Conservation (phyloP, 2,329 filamentous ascomycete genomes). For the Botrytis sinoallii region DNA sequence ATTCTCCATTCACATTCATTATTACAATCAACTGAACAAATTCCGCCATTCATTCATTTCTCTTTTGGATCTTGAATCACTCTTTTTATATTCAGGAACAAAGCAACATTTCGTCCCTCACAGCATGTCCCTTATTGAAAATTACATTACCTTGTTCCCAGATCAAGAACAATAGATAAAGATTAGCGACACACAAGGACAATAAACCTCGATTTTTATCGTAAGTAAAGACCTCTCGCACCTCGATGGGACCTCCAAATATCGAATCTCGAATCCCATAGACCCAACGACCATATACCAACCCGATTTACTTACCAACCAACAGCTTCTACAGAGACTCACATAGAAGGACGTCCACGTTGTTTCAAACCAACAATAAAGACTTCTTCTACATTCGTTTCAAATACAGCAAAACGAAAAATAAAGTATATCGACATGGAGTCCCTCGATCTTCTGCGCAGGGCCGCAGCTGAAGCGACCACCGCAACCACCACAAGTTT, state of each 20-base stretch:
- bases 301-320: slow-evolving; percentile 12
- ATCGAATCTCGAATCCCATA: slow-evolving; percentile 10
- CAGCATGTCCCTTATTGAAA: slow-evolving; percentile 9
- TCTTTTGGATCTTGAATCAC: slow-evolving; percentile 16
- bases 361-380: neutral
- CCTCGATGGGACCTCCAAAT: neutral
- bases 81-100: slow-evolving; percentile 4
- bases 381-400: neutral
- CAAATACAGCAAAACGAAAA: neutral
- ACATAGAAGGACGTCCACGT: neutral
- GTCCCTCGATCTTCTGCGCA: slow-evolving; percentile 13
- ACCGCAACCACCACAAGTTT: slow-evolving; percentile 19
- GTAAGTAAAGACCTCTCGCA: slow-evolving; percentile 12
- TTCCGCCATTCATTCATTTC: neutral
- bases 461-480: neutral
- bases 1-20: slow-evolving; percentile 11
- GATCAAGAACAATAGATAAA: slow-evolving; percentile 11
- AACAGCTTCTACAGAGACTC: neutral
- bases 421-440: slow-evolving; percentile 3
- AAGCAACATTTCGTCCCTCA: neutral
- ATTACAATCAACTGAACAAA: neutral
- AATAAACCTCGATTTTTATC: neutral
- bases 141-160: slow-evolving; percentile 3
- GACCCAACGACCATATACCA: slow-evolving; percentile 11
- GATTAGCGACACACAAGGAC: neutral